phyloP scores from a whole-genome alignment of 345 rosid genomes.

The Leavenworthia alabamica region DNA sequence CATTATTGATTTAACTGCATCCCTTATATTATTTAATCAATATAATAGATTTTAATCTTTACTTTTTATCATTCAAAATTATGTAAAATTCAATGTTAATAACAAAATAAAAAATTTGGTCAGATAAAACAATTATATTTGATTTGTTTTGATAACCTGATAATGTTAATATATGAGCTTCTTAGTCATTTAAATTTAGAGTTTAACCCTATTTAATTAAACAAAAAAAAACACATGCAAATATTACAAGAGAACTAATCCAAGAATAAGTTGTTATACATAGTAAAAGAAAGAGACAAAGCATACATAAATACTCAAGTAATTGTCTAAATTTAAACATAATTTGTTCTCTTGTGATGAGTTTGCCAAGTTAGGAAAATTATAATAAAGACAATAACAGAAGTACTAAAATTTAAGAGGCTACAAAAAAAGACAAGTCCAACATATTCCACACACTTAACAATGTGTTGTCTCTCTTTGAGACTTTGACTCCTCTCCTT shows the following conservation, averaged over 20 bases:
- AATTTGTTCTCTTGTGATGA: conserved; percentile 15
- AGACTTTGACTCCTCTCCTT: conserved; percentile 35
- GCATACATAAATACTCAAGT: conserved; percentile 22
- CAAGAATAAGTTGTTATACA: conserved; percentile 12
- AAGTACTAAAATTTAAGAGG: conserved; percentile 36
- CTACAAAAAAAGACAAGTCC: conserved; percentile 33
- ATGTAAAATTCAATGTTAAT: background rate
- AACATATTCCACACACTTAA: conserved; percentile 35
- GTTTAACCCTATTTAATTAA: no score
- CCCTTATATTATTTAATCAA: no score
- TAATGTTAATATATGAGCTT: no score
- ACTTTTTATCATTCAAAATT: background rate
- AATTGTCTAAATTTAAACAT: conserved; percentile 31
- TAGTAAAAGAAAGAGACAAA: conserved; percentile 10
- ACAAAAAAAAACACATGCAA: no score
- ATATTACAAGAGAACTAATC: no score
- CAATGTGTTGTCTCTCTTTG: conserved; percentile 36
- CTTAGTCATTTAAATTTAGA: no score
- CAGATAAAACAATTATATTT: background rate
- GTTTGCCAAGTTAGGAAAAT: conserved; percentile 34
- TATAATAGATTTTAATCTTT: no score
- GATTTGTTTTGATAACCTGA: no score
- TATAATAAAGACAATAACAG: conserved; percentile 28
- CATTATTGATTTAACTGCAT: no score
- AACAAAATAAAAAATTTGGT: background rate